Evolutionary conservation across 2,329 filamentous ascomycete genomes (phyloP).

Genomic region (Colletotrichum truncatum): DNA sequence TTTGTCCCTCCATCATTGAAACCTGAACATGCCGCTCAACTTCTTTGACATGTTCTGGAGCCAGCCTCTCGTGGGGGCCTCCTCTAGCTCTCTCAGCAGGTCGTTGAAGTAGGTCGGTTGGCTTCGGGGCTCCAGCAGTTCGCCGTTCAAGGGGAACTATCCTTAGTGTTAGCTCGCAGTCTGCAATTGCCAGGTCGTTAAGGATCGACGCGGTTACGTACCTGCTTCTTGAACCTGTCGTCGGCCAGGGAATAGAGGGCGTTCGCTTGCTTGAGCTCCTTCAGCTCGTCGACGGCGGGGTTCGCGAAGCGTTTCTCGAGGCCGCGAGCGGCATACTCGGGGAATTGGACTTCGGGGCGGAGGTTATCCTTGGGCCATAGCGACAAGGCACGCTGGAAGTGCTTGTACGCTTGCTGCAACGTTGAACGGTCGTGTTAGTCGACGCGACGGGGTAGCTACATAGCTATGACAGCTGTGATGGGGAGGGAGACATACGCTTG

Average conservation of each 20-base stretch:
- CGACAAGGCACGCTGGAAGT: conserved; percentile 59
- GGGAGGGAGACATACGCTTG: conserved; percentile 31
- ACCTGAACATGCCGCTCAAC: conserved; percentile 67
- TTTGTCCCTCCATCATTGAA: conserved; percentile 50
- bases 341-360: conserved; percentile 70
- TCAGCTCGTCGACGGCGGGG: conserved; percentile 48
- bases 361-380: conserved; percentile 72
- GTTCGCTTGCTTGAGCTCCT: conserved; percentile 66
- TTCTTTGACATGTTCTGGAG: conserved; percentile 61
- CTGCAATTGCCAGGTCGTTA: too few species aligned
- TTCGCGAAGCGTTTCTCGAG: conserved; percentile 45
- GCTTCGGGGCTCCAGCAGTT: conserved; percentile 65
- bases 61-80: conserved; percentile 67
- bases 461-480: background rate
- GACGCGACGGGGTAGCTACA: background rate
- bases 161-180: background rate
- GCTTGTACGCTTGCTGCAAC: conserved; percentile 52
- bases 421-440: conserved; percentile 1
- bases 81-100: conserved; percentile 69
- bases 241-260: conserved; percentile 67
- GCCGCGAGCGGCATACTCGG: conserved; percentile 60
- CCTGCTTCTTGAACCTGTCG: conserved; percentile 66
- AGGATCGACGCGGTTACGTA: conserved; percentile 40
- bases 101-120: conserved; percentile 72
- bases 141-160: conserved; percentile 50